Percentiles rank a stretch among this genome's conserved stretches.
These are phyloP conservation scores for Brachypodium distachyon DNA, from an alignment of 202 grass and related monocot genomes.

Conservation along the genomic window DNA sequence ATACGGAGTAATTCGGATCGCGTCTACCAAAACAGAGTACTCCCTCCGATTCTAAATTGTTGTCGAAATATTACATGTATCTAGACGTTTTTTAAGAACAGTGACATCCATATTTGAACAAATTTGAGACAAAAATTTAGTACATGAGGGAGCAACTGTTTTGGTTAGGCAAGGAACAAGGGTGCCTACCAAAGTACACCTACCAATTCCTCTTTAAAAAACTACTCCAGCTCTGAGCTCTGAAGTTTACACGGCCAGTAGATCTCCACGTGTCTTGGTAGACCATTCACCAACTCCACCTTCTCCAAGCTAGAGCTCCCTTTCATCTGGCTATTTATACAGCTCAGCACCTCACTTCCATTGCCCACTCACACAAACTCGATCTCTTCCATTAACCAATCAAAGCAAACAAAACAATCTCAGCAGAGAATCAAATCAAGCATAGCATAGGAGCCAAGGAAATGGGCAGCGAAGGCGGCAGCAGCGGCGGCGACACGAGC, in stretches of 20 bases:
- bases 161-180: conserved; percentile 9
- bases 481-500: conserved; percentile 34
- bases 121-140: no score
- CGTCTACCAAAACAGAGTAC: no score
- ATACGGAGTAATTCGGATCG: no score
- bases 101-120: no score
- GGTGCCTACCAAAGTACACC: conserved; percentile 32
- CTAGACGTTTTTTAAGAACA: no score
- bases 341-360: conserved; percentile 30
- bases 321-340: conserved; percentile 27
- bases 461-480: conserved; percentile 32
- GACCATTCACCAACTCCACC: conserved; percentile 28
- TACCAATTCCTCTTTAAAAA: conserved; percentile 23
- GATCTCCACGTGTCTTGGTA: conserved; percentile 15
- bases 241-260: conserved; percentile 19
- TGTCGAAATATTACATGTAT: no score
- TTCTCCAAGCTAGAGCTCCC: conserved; percentile 14
- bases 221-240: neutral
- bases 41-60: no score
- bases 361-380: conserved; percentile 3
- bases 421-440: neutral
- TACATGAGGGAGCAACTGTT: no score
- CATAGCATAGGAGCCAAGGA: neutral
- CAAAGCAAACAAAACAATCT: no score
- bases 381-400: neutral